Evolutionary conservation across 2,329 filamentous ascomycete species (phyloP), one percentile per base, ranked within the genome.

Genomic region (Curvularia sp.): DNA sequence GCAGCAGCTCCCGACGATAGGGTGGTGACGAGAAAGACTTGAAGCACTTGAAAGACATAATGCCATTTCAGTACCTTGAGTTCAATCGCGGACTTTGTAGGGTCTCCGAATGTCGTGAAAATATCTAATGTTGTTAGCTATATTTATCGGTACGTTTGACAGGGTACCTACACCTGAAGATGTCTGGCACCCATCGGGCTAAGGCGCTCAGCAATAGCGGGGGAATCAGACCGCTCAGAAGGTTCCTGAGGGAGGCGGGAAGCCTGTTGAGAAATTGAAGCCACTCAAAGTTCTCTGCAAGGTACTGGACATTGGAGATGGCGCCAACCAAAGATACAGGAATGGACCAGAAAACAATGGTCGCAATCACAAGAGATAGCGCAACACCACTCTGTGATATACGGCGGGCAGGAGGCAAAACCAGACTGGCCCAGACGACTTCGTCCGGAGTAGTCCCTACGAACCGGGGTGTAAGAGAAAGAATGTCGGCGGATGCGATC

Each of bases 31-130:
- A 98, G 80, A 80, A 98, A 98, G 44, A 97, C 91, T 74, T 98
- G 93, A 20, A 97, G 84, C 43, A 98, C 87, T 76, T 95, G 92
- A 80, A 96, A 96, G 46, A 85, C 87, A 71, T 97, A 99, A 82
- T 96, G 98, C 67, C 88, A 90, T 71, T 93, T 95, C 74, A 98
- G 92, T 0, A 92, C 93, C 58, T 92, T 93, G 8, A 98, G 82
- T 76, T 99, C 95, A 15, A 96, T 88, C 10, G 89, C 85, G 1
- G 92, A 89, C 6, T 87, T 77, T 0, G 92, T 95, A 1, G 93
- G 92, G 61, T 91, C 91, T 55, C 95, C 95, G 44, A 91, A 85
- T 35, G 91, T 77, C 74, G 88, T 93, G 62, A 93, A 93, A 75
- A 92, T 90, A 49, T 91, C 85, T 89, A 54, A 10, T 1, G 2